These are phyloP conservation scores for Fomitopsis betulina DNA, from an alignment of 1,284 basidiomycete species.

Conservation along the genomic window DNA sequence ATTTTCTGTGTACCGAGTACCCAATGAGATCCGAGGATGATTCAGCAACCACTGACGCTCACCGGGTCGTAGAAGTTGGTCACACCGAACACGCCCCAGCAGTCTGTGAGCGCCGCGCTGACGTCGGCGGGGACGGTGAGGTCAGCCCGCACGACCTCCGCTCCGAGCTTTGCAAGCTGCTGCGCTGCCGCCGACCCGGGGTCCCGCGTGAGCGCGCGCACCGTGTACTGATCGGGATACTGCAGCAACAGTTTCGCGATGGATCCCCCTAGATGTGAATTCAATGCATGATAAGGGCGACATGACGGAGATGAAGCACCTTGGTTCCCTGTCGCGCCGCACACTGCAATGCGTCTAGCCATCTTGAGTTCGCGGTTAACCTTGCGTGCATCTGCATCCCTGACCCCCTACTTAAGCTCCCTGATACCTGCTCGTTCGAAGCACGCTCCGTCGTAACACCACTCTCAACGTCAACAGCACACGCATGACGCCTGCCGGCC, in stretches of 20 bases:
- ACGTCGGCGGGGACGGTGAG: conserved; percentile 15
- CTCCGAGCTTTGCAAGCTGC: conserved; percentile 14
- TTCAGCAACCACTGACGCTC: conserved; percentile 4
- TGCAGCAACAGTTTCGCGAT: conserved; percentile 17
- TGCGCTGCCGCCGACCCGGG: conserved; percentile 12
- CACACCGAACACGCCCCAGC: conserved; percentile 24
- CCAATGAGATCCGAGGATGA: conserved; percentile 11
- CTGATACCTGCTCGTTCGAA: neutral
- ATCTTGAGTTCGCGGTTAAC: conserved; percentile 2
- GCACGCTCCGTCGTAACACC: neutral
- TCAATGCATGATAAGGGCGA: neutral
- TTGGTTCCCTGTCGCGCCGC: conserved; percentile 21
- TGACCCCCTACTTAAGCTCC: neutral
- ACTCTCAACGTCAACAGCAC: neutral
- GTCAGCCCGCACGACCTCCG: conserved; percentile 18
- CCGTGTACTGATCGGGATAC: conserved; percentile 13
- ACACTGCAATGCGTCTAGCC: conserved; percentile 17
- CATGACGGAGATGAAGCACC: conserved; percentile 3
- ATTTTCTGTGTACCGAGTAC: conserved; percentile 12
- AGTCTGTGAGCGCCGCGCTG: conserved; percentile 12
- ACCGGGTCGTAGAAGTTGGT: conserved; percentile 24
- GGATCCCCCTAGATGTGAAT: conserved; percentile 13
- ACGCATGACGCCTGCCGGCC: neutral
- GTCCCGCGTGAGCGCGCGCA: conserved; percentile 17
- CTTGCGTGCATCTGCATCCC: neutral